Conservation (phyloP, 2,329 filamentous ascomycete genomes). For the Cordyceps javanica region DNA sequence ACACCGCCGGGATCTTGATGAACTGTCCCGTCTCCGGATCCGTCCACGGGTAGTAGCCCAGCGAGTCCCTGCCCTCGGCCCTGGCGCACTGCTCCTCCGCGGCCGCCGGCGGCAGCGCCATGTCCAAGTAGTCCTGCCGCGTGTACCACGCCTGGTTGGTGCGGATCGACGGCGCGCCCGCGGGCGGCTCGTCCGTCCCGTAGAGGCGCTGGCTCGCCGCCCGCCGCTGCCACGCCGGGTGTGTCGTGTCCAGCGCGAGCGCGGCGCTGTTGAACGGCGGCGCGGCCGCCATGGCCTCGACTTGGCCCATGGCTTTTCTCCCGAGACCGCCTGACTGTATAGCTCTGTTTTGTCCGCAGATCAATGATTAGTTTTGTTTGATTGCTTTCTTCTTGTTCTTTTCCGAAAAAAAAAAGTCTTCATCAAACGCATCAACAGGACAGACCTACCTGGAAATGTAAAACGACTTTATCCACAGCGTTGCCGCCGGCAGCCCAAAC, state of each 20-base stretch:
- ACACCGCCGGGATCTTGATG: constrained; percentile 16
- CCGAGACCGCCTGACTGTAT: constrained; percentile 32
- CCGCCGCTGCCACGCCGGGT: constrained; percentile 24
- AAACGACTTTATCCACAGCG: constrained; percentile 34
- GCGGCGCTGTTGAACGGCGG: constrained; percentile 27
- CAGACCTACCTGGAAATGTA: constrained; percentile 29
- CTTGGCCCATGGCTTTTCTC: constrained; percentile 28
- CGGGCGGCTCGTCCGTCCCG: constrained; percentile 23
- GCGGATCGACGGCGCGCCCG: constrained; percentile 21
- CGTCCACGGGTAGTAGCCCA: constrained; percentile 10
- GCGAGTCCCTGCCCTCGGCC: constrained; percentile 9
- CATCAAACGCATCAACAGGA: constrained; percentile 12
- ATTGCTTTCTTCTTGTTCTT: too few relatives aligned
- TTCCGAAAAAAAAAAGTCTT: not conserved
- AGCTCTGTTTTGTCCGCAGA: constrained; percentile 16
- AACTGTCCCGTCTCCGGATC: constrained; percentile 14
- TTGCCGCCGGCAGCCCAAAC: constrained; percentile 26
- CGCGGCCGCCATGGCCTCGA: constrained; percentile 26
- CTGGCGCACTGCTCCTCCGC: constrained; percentile 10
- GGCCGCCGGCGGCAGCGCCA: not conserved
- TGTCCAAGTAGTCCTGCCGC: constrained; percentile 21
- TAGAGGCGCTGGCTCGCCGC: constrained; percentile 19
- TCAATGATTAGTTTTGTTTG: not conserved
- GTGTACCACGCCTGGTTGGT: constrained; percentile 27
- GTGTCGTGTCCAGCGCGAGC: constrained; percentile 31